These are phyloP conservation scores for Thermoascus crustaceus DNA, from an alignment of 2,329 filamentous ascomycete species.

Conservation along the genomic window DNA sequence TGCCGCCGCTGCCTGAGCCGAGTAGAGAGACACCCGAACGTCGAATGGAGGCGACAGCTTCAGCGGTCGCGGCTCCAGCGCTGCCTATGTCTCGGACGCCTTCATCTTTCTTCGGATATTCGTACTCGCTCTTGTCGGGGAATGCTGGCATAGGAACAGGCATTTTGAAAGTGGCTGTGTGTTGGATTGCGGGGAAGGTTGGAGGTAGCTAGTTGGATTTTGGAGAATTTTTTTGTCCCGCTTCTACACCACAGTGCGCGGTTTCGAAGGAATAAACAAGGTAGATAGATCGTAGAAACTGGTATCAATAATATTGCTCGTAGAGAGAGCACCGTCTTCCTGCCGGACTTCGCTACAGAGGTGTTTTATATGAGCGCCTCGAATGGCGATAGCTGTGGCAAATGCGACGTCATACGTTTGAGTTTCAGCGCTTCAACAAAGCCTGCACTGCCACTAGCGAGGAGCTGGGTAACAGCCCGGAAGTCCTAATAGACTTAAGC, in stretches of 20 bases:
- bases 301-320: no score
- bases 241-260: no score
- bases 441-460: no score
- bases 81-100: constrained; percentile 7
- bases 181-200: neutral
- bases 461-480: no score
- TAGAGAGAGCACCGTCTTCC: no score
- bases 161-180: neutral
- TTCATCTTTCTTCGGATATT: neutral
- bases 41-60: constrained; percentile 8
- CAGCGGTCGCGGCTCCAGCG: constrained; percentile 12
- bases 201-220: no score
- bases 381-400: constrained; percentile 1
- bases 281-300: no score
- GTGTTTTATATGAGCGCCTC: constrained; percentile 1
- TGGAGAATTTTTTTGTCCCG: no score
- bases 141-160: neutral
- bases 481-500: no score
- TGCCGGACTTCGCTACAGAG: no score
- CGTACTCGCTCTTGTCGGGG: neutral
- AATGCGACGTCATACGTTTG: constrained; percentile 2
- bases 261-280: no score
- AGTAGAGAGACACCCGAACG: constrained; percentile 10
- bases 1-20: constrained; percentile 11
- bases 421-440: no score